These are phyloP conservation scores for Tremellales sp. DNA, from an alignment of 1,284 basidiomycete species.

Conservation along the genomic window DNA sequence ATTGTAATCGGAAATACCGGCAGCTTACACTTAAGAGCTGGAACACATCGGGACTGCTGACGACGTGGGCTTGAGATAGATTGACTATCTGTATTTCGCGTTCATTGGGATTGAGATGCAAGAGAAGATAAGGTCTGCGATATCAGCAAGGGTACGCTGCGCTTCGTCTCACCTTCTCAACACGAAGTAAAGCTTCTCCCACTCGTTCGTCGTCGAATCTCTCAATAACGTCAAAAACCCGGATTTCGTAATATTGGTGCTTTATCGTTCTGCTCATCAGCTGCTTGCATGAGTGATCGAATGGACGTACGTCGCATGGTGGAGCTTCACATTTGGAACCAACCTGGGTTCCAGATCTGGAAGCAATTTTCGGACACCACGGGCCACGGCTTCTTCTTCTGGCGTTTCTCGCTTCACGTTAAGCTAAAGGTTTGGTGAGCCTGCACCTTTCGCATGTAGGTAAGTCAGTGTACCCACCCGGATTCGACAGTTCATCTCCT, in stretches of 20 bases:
- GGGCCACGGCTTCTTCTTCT: conserved; percentile 50
- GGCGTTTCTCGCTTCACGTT: conserved; percentile 52
- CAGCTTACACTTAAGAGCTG: conserved; percentile 70
- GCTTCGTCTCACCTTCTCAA: conserved; percentile 66
- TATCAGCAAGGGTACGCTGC: neutral
- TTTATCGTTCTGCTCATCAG: conserved; percentile 41
- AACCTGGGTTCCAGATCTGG: conserved; percentile 43
- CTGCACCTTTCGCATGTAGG: neutral
- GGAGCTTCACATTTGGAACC: conserved; percentile 54
- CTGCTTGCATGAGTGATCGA: neutral
- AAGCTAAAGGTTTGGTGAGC: conserved; percentile 17
- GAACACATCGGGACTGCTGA: conserved; percentile 82
- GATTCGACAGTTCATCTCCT: conserved; percentile 67
- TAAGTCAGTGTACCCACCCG: conserved; percentile 56
- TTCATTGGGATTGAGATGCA: conserved; percentile 77
- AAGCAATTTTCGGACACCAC: conserved; percentile 54
- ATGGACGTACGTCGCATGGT: conserved; percentile 64
- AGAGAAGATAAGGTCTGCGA: conserved; percentile 77
- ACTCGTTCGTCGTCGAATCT: conserved; percentile 71
- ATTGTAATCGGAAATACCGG: neutral
- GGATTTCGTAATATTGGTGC: conserved; percentile 77
- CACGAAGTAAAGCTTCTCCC: conserved; percentile 83
- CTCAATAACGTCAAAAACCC: conserved; percentile 74
- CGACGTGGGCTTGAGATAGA: conserved; percentile 76
- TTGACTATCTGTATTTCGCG: conserved; percentile 79